Percentiles rank a stretch among this genome's conserved stretches.
These are phyloP conservation scores for Dioscorea alata DNA, from an alignment of 106 monocot species.

Conservation along the genomic window DNA sequence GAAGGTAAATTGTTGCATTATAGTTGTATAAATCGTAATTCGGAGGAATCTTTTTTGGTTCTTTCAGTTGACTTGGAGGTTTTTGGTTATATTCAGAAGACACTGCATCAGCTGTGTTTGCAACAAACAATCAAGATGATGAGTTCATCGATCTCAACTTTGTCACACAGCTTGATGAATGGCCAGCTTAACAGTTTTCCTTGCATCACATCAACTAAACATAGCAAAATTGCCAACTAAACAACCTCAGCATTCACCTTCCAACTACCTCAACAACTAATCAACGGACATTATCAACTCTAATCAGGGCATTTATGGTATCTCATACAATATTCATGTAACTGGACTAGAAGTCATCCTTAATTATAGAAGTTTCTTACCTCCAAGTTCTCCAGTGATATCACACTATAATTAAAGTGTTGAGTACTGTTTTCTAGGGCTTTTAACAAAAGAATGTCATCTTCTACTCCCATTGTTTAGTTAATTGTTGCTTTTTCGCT, in stretches of 20 bases:
- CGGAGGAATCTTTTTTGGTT: conserved; percentile 1
- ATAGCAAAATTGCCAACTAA: conserved; percentile 80
- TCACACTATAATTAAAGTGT: background rate
- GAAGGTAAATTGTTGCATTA: conserved; percentile 41
- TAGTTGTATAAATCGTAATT: background rate
- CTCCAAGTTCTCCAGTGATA: background rate
- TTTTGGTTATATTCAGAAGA: conserved; percentile 86
- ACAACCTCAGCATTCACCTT: conserved; percentile 69
- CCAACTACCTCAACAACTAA: conserved; percentile 74
- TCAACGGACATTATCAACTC: conserved; percentile 69
- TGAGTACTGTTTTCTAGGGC: background rate
- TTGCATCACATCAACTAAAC: conserved; percentile 79
- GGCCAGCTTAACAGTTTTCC: conserved; percentile 62
- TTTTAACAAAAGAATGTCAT: background rate
- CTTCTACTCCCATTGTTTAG: background rate
- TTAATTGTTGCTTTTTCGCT: background rate
- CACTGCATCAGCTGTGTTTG: conserved; percentile 74
- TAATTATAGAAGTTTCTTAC: conserved; percentile 13
- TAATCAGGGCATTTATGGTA: conserved; percentile 68
- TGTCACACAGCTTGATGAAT: conserved; percentile 75
- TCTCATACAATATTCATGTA: conserved; percentile 36
- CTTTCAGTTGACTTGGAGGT: conserved; percentile 49
- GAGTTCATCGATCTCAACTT: conserved; percentile 72
- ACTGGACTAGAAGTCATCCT: conserved; percentile 24
- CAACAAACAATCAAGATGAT: conserved; percentile 87